These are phyloP conservation scores for Rostrohypoxylon terebratum DNA, from an alignment of 495 filamentous ascomycete genomes.

Conservation along the genomic window DNA sequence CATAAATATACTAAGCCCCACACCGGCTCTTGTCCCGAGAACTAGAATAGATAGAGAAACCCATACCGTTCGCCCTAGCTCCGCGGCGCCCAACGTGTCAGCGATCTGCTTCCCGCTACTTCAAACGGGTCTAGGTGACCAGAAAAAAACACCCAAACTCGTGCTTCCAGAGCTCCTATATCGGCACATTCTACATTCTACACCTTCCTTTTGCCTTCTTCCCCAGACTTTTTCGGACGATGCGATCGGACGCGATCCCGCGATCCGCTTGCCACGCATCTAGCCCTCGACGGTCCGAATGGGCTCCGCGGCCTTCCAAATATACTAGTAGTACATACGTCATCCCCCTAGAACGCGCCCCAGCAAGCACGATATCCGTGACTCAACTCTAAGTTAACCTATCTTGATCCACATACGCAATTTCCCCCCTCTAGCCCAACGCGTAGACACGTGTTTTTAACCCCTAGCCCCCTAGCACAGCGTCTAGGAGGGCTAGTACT, in stretches of 20 bases:
- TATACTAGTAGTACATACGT: not conserved
- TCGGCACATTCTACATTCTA: conserved; percentile 4
- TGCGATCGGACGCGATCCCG: not conserved
- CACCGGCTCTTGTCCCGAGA: not conserved
- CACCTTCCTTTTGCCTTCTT: not conserved
- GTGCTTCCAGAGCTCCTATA: conserved; percentile 22
- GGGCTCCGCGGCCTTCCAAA: not conserved
- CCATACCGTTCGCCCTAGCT: conserved; percentile 6
- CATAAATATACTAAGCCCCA: not conserved
- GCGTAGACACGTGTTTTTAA: not conserved
- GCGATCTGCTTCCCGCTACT: not conserved
- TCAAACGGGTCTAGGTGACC: not conserved
- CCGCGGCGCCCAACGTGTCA: not conserved
- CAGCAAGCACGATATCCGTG: not conserved
- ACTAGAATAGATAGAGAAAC: not conserved
- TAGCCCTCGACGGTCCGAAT: not conserved
- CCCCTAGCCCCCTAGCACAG: not conserved
- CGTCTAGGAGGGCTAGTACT: not conserved
- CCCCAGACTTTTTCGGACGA: not conserved
- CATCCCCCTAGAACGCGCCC: not conserved
- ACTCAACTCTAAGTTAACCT: not conserved
- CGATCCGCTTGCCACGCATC: not conserved
- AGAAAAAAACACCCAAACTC: not conserved
- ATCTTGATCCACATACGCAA: not conserved
- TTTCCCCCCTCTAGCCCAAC: not conserved